A percentile compares a stretch with the other conserved stretches of the same genome.
Evolutionary conservation across 352 stramenopile species (phyloP).

Genomic region (Globisporangium lucens): DNA sequence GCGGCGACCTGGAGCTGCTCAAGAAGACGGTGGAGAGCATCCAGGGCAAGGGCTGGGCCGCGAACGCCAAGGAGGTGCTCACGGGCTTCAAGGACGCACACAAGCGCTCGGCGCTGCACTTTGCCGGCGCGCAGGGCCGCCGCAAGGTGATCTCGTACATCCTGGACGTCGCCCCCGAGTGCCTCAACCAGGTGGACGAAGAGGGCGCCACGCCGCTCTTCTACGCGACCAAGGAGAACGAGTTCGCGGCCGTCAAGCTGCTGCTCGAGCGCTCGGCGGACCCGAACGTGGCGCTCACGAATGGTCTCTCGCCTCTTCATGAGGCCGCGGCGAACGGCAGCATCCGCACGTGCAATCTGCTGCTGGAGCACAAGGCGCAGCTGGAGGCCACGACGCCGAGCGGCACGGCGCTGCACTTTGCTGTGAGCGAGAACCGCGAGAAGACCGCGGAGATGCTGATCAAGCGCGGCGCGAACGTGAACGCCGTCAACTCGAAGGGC

Average conservation of each 20-base stretch:
- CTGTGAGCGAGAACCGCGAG: conserved; percentile 77
- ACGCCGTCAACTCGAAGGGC: conserved; percentile 61
- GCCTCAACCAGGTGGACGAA: conserved; percentile 62
- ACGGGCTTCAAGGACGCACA: conserved; percentile 80
- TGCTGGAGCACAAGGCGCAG: conserved; percentile 50
- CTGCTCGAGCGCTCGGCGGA: conserved; percentile 59
- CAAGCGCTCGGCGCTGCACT: conserved; percentile 78
- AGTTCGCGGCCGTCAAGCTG: conserved; percentile 65
- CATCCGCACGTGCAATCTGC: conserved; percentile 51
- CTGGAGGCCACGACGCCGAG: conserved; percentile 65
- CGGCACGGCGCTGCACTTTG: conserved; percentile 75
- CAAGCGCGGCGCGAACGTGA: conserved; percentile 52
- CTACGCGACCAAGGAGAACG: conserved; percentile 73
- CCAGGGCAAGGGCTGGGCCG: conserved; percentile 55
- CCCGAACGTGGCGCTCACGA: conserved; percentile 48
- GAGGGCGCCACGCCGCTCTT: conserved; percentile 68
- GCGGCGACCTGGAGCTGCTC: conserved; percentile 68
- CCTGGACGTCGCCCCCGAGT: conserved; percentile 49
- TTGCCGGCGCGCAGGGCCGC: conserved; percentile 70
- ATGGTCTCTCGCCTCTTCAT: conserved; percentile 62
- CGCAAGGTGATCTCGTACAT: conserved; percentile 76
- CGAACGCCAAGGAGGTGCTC: conserved; percentile 50
- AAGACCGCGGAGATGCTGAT: conserved; percentile 72
- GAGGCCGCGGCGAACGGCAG: conserved; percentile 69
- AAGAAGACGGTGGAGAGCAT: conserved; percentile 61